Evolutionary conservation across 768 basidiomycete species (phyloP), one percentile per base, ranked within the genome.

Genomic region (Pisolithus marmoratus): DNA sequence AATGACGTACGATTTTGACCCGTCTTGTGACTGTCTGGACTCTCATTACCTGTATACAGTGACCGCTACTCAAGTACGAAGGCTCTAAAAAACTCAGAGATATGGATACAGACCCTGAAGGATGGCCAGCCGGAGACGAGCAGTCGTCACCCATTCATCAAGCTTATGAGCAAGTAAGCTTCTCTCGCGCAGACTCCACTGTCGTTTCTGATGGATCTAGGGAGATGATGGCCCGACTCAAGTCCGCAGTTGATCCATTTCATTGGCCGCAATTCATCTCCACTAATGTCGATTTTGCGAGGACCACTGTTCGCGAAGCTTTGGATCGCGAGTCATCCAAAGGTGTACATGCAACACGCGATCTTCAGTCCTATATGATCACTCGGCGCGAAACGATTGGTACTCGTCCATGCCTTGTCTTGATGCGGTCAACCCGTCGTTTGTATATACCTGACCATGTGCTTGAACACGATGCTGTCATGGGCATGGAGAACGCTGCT

Each of bases 301-400:
- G 46, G 46, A 65, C 57, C 37, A 58, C 55, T 1, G 6, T 65
- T 17, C 60, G 56, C 48, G 63, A 67, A 47, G 61, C 61, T n/a
- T 50, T 60, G 11, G 63, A 63, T n/a, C 61, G 63, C 26, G 65
- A 66, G 46, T 29, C 53, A 8, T 60, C 58, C 20, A 53, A 36
- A 20, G 48, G 61, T 4, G 49, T 55, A 27, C 38, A 48, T 15
- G 43, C 24, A 9, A 19, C 57, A 34, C 56, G 56, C 40, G 45
- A 58, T 36, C 59, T 66, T 23, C 62, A 63, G 36, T 54, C 57
- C 11, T 66, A 66, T 47, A 62, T 60, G 62, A 34, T 66, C 42
- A 62, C 54, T 52, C 64, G 64, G 31, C 62, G 64, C 26, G 58
- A 66, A 49, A 50, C 64, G 19, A 60, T 66, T 44, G 64, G 64